Base-by-base conservation (phyloP, 2,329 filamentous ascomycete species). In the Trichoderma atroviride region DNA sequence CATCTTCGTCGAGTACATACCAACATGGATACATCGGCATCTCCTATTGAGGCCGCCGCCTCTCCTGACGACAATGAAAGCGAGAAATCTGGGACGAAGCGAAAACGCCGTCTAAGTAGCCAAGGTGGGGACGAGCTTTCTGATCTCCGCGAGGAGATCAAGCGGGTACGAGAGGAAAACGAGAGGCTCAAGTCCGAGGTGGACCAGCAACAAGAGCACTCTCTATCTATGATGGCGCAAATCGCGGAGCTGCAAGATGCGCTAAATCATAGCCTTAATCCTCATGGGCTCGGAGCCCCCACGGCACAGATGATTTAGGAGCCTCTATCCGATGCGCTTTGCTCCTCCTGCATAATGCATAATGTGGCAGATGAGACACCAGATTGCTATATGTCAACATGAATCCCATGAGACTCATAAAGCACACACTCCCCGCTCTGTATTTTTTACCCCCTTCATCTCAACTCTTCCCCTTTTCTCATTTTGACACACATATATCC, bases 1-100 rank as follows among this genome's bases (percentile, higher is more conserved):
- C 95, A 98, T 80, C 83, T 97, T 22, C 91, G 95, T 24, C 90
- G 95, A 31, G 92, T 96, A n/a, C 95, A 98, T 78, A 91, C 87
- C 53, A 84, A 85, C 59, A 73, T 76, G 31, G 81, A 83, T 52
- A 80, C 77, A 33, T 73, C 74, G 4, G 77, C 76, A 1, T 77
- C 75, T 2, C 78, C 74, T 4, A 75, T 77, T 59, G 78, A 80
- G 35, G 73, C 74, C 27, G 78, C 75, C 22, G 78, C 77, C 31
- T 82, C 83, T 40, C 81, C 79, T 35, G 84, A 83, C 43, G 83
- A 85, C 63, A 83, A 82, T 61, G 84, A 85, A 6, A 83, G 80
- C 72, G 83, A 84, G 70, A 79, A 79, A 67, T 76, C 78, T 1
- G 80, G 82, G 58, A 76, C 77, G 70, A 87, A 86, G 79, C 83